Percentiles rank a stretch among this genome's conserved stretches.
phyloP scores from a whole-genome alignment of 2,329 filamentous ascomycete species.

The Aspergillus proliferans region DNA sequence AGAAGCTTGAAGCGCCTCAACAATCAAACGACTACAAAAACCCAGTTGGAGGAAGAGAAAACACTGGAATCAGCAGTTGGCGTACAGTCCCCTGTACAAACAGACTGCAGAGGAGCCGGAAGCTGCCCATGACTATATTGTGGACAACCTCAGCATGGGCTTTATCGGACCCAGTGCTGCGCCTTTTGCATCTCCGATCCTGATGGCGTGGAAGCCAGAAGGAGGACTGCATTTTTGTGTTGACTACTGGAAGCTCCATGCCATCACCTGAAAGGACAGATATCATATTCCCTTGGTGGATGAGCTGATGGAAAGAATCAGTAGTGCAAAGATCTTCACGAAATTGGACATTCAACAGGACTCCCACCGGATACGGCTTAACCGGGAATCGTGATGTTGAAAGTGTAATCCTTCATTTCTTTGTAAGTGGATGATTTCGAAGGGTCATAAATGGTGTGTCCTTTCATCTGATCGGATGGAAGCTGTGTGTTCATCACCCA shows the following conservation, averaged over 20 bases:
- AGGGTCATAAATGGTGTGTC: conserved; percentile 54
- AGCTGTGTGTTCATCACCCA: conserved; percentile 66
- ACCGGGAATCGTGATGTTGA: conserved; percentile 44
- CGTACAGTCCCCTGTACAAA: neutral
- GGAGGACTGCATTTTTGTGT: too few species aligned
- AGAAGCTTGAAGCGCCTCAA: neutral
- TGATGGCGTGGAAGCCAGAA: neutral
- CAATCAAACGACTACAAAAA: neutral
- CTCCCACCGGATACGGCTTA: neutral
- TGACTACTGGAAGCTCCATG: too few species aligned
- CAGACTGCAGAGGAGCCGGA: neutral
- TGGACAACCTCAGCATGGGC: neutral
- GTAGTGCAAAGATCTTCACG: neutral
- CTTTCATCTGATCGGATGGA: too few species aligned
- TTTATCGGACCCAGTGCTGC: neutral
- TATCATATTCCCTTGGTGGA: too few species aligned
- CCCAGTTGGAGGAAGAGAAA: neutral
- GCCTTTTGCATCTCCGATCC: neutral
- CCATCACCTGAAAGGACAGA: too few species aligned
- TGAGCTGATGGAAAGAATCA: too few species aligned
- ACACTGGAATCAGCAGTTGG: neutral
- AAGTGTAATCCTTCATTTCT: conserved; percentile 46
- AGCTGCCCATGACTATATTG: neutral
- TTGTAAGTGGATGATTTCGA: conserved; percentile 48
- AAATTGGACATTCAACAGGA: neutral